Evolutionary conservation across 2,329 filamentous ascomycete genomes (phyloP), one percentile per base, ranked within the genome.

Genomic region (Boeremia exigua): DNA sequence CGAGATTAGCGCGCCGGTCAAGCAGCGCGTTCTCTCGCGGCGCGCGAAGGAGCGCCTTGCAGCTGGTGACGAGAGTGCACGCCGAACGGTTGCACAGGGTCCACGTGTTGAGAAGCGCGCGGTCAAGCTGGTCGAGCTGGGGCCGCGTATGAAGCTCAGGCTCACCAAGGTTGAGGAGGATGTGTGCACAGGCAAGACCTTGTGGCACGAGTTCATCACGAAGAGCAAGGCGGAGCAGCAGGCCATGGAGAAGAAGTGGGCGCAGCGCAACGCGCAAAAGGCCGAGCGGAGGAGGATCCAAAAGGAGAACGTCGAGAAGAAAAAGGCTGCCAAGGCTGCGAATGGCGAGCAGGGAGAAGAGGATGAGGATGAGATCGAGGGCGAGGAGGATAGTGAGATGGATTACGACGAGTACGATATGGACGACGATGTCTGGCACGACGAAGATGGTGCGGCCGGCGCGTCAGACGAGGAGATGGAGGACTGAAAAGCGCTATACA

Each of bases 141-240:
- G 95, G 0, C 95, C 95, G 1, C 86, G 95, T 49, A 88, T 99
- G 89, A 89, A 86, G 58, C 79, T 99, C 36, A 87, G 94, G 29
- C 81, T 99, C 77, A 93, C 92, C 51, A 99, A 99, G 79, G 93
- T 99, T 4, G 95, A 99, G 72, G 95, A 99, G 67, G 95, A 94
- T 1, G 78, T 98, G 6, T 97, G 92, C 68, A 84, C 85, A 25
- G 95, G 95, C 45, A 95, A 92, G 74, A 85, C 96, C 53, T 91
- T 99, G 90, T 99, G 95, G 95, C 95, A 99, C 75, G 92, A 97
- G 73, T 96, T 92, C 72, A 87, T 98, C 48, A 86, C 88, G 72
- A 99, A 99, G 82, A 87, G 86, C 6, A 86, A 86, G 65, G 84
- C 86, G 15, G 93, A 99, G 75, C 79, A 92, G 53, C 85, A 88